These are phyloP conservation scores for Candida maesae DNA, from an alignment of 805 yeast species.

Conservation along the genomic window DNA sequence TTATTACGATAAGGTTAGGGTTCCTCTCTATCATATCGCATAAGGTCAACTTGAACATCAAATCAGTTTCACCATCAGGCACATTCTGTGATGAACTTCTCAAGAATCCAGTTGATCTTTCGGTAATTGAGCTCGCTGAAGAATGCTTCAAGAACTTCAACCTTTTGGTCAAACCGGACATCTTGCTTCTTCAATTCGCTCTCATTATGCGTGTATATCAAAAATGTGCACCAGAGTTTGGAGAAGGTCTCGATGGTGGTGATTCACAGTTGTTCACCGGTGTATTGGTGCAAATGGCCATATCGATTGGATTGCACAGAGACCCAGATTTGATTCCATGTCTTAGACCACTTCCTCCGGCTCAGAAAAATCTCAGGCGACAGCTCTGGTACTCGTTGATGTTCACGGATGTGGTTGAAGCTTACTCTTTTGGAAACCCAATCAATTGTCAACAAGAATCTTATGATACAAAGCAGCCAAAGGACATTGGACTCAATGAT, in stretches of 20 bases:
- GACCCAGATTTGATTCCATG: constrained; percentile 40
- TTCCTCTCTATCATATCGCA: constrained; percentile 3
- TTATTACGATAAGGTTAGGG: constrained; percentile 5
- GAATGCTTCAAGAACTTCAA: constrained; percentile 14
- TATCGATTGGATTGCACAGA: constrained; percentile 49
- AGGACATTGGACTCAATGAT: neutral
- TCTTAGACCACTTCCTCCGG: neutral
- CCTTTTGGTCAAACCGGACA: constrained; percentile 7
- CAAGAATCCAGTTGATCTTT: constrained; percentile 5
- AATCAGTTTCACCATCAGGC: neutral
- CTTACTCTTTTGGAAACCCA: constrained; percentile 9
- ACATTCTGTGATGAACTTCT: neutral
- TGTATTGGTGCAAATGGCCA: constrained; percentile 47
- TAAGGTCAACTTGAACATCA: neutral
- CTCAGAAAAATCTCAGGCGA: constrained; percentile 6
- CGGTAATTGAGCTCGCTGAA: constrained; percentile 12
- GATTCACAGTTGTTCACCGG: constrained; percentile 45
- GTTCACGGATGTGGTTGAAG: constrained; percentile 8
- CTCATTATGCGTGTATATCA: constrained; percentile 45
- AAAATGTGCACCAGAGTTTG: constrained; percentile 49
- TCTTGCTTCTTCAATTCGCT: constrained; percentile 50
- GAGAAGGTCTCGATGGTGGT: constrained; percentile 50
- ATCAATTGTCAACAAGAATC: constrained; percentile 4
- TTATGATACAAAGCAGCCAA: constrained; percentile 10
- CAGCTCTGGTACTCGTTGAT: constrained; percentile 9